Evolutionary conservation across 208 protist genomes (phyloP).

Genomic region (Porcisia deanei): DNA sequence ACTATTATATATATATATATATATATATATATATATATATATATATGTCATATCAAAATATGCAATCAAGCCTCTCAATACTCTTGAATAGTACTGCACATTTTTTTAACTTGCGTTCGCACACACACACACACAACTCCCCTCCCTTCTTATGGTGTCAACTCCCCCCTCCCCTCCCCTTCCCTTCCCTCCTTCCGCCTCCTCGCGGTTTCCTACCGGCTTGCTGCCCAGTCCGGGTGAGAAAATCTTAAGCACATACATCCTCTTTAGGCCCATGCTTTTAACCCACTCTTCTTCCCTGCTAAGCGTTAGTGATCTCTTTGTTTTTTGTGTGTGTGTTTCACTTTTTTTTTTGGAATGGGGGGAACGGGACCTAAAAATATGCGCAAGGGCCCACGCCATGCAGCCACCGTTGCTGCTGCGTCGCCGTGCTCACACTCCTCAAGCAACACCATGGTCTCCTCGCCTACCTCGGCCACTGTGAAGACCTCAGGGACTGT

Average conservation of each 20-base stretch:
- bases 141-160: too few species aligned
- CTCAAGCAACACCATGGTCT: conserved; percentile 14
- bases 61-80: too few species aligned
- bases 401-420: conserved; percentile 1
- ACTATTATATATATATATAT: too few species aligned
- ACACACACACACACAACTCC: too few species aligned
- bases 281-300: too few species aligned
- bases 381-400: conserved; percentile 1
- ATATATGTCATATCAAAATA: too few species aligned
- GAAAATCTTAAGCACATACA: neutral
- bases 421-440: conserved; percentile 7
- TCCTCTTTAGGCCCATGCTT: neutral
- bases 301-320: neutral
- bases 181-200: neutral
- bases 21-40: too few species aligned
- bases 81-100: too few species aligned
- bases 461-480: conserved; percentile 12
- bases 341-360: neutral
- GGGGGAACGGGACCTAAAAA: too few species aligned
- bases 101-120: too few species aligned
- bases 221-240: neutral
- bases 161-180: neutral
- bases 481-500: neutral
- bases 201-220: neutral
- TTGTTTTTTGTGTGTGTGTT: neutral